Percentiles rank a stretch among this genome's conserved stretches.
phyloP scores from a whole-genome alignment of 768 basidiomycete species.

The Pholiota microspora region DNA sequence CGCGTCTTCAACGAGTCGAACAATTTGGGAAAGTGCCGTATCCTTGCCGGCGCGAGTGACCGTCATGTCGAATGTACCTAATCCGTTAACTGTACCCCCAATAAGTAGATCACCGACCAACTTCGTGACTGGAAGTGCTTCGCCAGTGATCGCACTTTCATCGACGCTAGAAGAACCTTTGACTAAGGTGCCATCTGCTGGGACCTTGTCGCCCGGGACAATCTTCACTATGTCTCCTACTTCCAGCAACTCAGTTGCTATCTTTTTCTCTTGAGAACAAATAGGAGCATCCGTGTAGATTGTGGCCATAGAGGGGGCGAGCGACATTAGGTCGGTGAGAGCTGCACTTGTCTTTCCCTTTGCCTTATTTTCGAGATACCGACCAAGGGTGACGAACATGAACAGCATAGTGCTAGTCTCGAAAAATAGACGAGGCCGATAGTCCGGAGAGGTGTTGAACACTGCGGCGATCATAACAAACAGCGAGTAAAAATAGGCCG shows the following conservation, averaged over 20 bases:
- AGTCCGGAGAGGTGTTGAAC: slow-evolving; percentile 62
- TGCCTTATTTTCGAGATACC: slow-evolving; percentile 94
- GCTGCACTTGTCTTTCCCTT: slow-evolving; percentile 98
- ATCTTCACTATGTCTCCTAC: slow-evolving; percentile 92
- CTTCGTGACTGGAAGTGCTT: slow-evolving; percentile 87
- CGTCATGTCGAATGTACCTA: slow-evolving; percentile 96
- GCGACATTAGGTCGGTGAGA: slow-evolving; percentile 93
- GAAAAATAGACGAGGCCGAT: slow-evolving; percentile 88
- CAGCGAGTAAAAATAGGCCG: slow-evolving; percentile 91
- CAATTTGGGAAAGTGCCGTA: slow-evolving; percentile 95
- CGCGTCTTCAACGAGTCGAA: slow-evolving; percentile 94
- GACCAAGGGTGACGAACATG: slow-evolving; percentile 93
- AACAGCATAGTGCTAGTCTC: slow-evolving; percentile 99
- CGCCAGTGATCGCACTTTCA: slow-evolving; percentile 96
- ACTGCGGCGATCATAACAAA: slow-evolving; percentile 63
- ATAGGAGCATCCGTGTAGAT: slow-evolving; percentile 87
- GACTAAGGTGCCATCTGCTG: slow-evolving; percentile 91
- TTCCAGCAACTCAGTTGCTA: slow-evolving; percentile 93
- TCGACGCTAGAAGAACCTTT: slow-evolving; percentile 87
- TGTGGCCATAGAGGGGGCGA: slow-evolving; percentile 92
- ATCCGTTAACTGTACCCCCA: slow-evolving; percentile 94
- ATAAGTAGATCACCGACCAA: slow-evolving; percentile 83
- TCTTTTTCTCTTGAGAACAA: slow-evolving; percentile 83
- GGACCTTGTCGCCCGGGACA: slow-evolving; percentile 94
- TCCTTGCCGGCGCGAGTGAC: slow-evolving; percentile 96